phyloP scores from a whole-genome alignment of 331 rosid species.

The Prunus yedoensis region DNA sequence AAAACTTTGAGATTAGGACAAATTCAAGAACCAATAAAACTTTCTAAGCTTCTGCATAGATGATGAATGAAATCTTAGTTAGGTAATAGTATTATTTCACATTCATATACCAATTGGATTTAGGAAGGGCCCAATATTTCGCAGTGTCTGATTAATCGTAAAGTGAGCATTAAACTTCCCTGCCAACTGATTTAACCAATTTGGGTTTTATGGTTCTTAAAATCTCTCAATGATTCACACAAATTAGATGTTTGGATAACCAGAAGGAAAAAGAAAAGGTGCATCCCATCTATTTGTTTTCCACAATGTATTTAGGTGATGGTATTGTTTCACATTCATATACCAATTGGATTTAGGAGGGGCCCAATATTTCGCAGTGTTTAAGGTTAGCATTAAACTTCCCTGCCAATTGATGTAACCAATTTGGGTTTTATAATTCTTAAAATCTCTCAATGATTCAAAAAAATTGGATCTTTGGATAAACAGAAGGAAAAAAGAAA shows the following conservation, averaged over 20 bases:
- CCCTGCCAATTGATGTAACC: neutral
- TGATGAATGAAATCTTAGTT: neutral
- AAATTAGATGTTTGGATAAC: neutral
- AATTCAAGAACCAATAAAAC: neutral
- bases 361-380: neutral
- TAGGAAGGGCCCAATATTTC: neutral
- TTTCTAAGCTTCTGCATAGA: slow-evolving; percentile 1
- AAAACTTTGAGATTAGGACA: neutral
- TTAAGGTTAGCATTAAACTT: neutral
- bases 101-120: neutral
- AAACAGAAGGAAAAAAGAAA: neutral
- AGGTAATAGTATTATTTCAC: neutral
- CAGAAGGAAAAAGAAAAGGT: neutral
- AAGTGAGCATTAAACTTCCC: neutral
- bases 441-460: neutral
- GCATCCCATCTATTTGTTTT: neutral
- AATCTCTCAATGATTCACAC: neutral
- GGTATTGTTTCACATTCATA: neutral
- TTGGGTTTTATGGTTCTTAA: neutral
- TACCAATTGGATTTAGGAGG: neutral
- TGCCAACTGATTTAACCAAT: neutral
- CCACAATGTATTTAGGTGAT: neutral
- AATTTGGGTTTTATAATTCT: neutral
- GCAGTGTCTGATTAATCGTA: neutral
- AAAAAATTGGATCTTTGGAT: neutral